Conservation (phyloP, 2,329 filamentous ascomycete genomes). For the Chaetothyriales sp. region DNA sequence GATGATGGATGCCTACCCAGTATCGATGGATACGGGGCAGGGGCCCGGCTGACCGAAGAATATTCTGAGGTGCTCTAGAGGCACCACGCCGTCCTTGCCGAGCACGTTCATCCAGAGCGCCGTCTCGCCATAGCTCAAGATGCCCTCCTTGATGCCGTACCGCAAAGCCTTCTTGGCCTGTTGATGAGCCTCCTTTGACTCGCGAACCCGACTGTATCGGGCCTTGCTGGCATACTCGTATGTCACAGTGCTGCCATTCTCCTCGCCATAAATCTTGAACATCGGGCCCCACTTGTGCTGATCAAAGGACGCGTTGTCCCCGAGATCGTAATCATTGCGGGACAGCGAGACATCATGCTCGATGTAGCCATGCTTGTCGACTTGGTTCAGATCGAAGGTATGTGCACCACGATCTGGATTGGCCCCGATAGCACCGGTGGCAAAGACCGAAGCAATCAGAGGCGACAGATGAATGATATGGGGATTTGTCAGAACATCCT, state of each 20-base stretch:
- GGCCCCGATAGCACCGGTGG: conserved; percentile 15
- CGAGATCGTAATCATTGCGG: conserved; percentile 23
- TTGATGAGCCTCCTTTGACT: conserved; percentile 12
- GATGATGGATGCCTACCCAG: no score
- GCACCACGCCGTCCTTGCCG: conserved; percentile 23
- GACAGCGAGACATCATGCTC: conserved; percentile 27
- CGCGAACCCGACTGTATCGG: conserved; percentile 21
- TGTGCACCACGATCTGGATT: conserved; percentile 9
- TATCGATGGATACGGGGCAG: not conserved
- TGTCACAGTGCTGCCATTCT: not conserved
- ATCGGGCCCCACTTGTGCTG: conserved; percentile 15
- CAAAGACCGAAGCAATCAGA: conserved; percentile 15
- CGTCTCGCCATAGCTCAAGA: conserved; percentile 27
- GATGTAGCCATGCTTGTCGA: conserved; percentile 22
- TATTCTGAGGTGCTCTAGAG: conserved; percentile 22
- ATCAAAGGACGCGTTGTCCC: conserved; percentile 25
- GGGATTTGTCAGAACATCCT: conserved; percentile 22
- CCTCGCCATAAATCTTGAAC: conserved; percentile 18
- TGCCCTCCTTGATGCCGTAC: conserved; percentile 22
- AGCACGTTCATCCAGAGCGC: conserved; percentile 26
- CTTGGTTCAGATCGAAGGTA: conserved; percentile 16
- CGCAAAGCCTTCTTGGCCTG: conserved; percentile 22
- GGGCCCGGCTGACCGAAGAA: conserved; percentile 19
- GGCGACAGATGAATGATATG: not conserved
- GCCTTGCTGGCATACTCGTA: conserved; percentile 19